A percentile compares a stretch with the other conserved stretches of the same genome.
Evolutionary conservation across 164 flowering plant species (phyloP).

Genomic region (Magnolia changhungtana): DNA sequence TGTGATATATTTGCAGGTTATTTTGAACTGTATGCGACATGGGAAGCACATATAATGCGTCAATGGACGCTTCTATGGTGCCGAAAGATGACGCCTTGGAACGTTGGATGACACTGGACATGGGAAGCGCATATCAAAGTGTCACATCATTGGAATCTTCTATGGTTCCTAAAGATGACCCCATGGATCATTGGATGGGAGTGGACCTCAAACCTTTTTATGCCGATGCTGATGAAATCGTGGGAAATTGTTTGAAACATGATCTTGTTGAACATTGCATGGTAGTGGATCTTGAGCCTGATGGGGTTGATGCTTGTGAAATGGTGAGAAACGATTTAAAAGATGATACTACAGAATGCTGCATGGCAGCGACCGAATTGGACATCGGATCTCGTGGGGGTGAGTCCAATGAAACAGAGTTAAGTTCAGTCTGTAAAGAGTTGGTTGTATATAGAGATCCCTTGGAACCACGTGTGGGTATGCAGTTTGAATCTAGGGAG

Average conservation of each 20-base stretch:
- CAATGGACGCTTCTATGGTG: not conserved
- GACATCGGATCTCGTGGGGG: not conserved
- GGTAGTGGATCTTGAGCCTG: not conserved
- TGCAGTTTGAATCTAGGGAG: slow-evolving; percentile 1
- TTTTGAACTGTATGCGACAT: not conserved
- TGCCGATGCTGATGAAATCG: not conserved
- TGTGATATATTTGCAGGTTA: not conserved
- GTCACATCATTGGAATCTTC: not conserved
- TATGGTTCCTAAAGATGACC: not conserved
- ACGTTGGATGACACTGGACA: not conserved
- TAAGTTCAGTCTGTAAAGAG: not conserved
- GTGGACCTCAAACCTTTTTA: not conserved
- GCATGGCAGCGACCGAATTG: not conserved
- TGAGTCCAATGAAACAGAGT: not conserved
- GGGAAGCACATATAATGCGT: not conserved
- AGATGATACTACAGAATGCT: not conserved
- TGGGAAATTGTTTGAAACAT: not conserved
- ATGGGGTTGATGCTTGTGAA: not conserved
- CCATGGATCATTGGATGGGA: not conserved
- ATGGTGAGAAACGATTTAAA: not conserved
- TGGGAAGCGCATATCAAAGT: not conserved
- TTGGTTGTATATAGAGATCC: not conserved
- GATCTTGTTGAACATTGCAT: not conserved
- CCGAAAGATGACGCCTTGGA: not conserved
- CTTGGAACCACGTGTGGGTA: not conserved